Base-by-base conservation (phyloP, 805 yeast genomes). In the Nakazawaea ernobii region DNA sequence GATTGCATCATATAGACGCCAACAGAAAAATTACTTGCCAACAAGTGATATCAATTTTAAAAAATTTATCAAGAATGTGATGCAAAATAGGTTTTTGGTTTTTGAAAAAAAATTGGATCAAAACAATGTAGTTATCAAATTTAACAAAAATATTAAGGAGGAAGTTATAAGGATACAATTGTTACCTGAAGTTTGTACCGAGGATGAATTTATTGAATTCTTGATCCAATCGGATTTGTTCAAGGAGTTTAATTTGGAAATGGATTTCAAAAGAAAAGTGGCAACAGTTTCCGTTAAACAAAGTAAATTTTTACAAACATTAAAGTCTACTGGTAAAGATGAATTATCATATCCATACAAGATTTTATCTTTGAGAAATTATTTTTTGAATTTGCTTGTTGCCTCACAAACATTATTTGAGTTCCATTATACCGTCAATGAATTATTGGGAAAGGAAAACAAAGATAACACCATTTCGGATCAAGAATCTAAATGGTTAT, bases 401-500 rank as follows among this genome's bases (percentile, higher is more conserved):
- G 81, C 80, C 4, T 73, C 79, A 7, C 75, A 79, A 38, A 75
- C 81, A 0, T 72, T 77, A 7, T 67, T 71, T 49, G 81, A 75
- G 54, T 75, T 73, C 55, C 69, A 73, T 51, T 53, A 68, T 40
- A 66, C 67, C 52, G 50, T 66, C 3, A 71, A 67, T 46, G 63
- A 59, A 10, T 47, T 70, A 15, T 20, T 50, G 32, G 39, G 28
- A 4, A 44, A 41, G 26, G 38, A 42, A 13, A 41, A 69, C 67
- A 54, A 52, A 54, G 38, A 54, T 55, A 32, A 53, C 65, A 63
- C 58, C 20, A 61, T 56, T 24, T 46, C 52, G 6, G 50, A 32
- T 13, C 39, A 40, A 27, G 43, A 38, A 27, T n/a, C 14, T 53
- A 70, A 69, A 53, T 49, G 53, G 39, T 59, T 76, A 20, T 75